Percentiles rank a stretch among this genome's conserved stretches.
phyloP scores from a whole-genome alignment of 306 rosid species.

The Cicer arietinum region DNA sequence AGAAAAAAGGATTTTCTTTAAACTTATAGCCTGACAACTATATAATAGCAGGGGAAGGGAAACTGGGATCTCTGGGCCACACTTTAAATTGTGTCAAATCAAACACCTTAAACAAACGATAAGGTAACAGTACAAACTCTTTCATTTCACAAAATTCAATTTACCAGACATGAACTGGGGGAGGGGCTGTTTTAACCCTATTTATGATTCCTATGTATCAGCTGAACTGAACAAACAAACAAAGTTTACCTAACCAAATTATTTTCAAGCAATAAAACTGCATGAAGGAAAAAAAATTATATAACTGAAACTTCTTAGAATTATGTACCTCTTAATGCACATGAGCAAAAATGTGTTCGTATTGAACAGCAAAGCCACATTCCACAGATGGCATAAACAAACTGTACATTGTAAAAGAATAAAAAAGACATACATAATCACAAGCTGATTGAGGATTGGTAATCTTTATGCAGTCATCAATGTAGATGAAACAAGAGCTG shows the following conservation, averaged over 20 bases:
- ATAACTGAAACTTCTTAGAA: constrained; percentile 11
- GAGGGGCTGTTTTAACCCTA: constrained; percentile 4
- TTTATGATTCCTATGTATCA: constrained; percentile 20
- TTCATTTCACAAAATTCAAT: neutral
- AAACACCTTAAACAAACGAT: constrained; percentile 25
- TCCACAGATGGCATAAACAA: constrained; percentile 3
- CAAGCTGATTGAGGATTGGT: constrained; percentile 73
- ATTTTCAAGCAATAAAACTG: constrained; percentile 17
- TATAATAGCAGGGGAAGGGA: neutral
- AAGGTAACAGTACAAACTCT: neutral
- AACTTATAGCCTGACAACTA: neutral
- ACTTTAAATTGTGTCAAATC: constrained; percentile 5
- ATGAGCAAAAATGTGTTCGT: constrained; percentile 6
- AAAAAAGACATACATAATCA: constrained; percentile 59
- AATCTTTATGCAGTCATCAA: constrained; percentile 41
- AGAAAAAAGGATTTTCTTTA: neutral
- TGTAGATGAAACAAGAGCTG: constrained; percentile 24
- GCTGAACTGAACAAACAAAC: constrained; percentile 4
- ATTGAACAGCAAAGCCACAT: constrained; percentile 26
- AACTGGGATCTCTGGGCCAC: neutral
- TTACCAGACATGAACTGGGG: neutral
- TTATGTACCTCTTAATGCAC: constrained; percentile 7
- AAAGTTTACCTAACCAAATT: constrained; percentile 3
- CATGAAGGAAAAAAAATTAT: neutral
- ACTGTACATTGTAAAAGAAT: constrained; percentile 28